These are phyloP conservation scores for Cercospora berteroae DNA, from an alignment of 2,329 filamentous ascomycete species.

Conservation along the genomic window DNA sequence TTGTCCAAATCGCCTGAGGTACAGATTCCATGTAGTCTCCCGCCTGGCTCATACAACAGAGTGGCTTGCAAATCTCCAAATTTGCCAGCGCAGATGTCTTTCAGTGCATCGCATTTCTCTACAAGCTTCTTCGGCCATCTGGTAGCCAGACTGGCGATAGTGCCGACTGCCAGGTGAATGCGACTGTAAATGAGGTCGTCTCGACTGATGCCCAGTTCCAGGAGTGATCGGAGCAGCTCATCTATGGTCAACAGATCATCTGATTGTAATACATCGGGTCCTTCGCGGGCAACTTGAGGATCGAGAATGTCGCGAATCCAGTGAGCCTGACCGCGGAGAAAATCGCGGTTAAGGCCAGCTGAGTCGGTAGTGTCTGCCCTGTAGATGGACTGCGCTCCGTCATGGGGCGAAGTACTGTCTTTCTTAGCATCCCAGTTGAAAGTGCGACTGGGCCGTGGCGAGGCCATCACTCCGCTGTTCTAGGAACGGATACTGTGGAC, in stretches of 20 bases:
- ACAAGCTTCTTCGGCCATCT: conserved; percentile 48
- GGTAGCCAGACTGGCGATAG: conserved; percentile 46
- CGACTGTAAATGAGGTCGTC: conserved; percentile 44
- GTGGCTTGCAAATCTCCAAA: conserved; percentile 40
- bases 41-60: conserved; percentile 45
- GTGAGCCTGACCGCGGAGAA: conserved; percentile 39
- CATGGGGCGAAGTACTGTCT: neutral
- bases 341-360: neutral
- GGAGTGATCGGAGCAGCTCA: conserved; percentile 40
- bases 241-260: conserved; percentile 48
- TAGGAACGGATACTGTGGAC: neutral
- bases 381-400: neutral
- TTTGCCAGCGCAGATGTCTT: conserved; percentile 41
- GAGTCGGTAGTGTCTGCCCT: neutral
- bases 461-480: neutral
- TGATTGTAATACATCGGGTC: conserved; percentile 43
- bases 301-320: conserved; percentile 53
- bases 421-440: neutral
- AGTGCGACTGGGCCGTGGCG: neutral
- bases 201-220: conserved; percentile 33
- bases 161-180: conserved; percentile 47
- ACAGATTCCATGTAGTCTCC: conserved; percentile 45
- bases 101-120: conserved; percentile 46
- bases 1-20: conserved; percentile 40
- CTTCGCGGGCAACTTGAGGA: conserved; percentile 46